These are phyloP conservation scores for Fraxinus angustifolia DNA, from an alignment of 305 asterid species.

Conservation along the genomic window DNA sequence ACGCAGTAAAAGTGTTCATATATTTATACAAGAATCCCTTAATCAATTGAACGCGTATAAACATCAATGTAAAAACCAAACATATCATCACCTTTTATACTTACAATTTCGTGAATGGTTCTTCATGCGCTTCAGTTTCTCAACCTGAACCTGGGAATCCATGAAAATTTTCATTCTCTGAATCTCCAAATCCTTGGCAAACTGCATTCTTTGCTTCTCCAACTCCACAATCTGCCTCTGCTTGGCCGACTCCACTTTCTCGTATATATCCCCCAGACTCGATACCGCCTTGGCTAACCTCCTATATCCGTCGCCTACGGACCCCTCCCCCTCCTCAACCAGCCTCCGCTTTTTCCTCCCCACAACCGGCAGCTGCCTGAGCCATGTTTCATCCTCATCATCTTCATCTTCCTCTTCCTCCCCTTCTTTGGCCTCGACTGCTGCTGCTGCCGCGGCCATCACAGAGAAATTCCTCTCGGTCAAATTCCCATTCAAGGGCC, in stretches of 20 bases:
- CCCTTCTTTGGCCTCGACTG: constrained; percentile 45
- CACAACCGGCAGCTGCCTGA: constrained; percentile 15
- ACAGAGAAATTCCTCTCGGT: constrained; percentile 65
- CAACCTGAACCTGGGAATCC: constrained; percentile 73
- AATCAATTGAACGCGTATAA: constrained; percentile 5
- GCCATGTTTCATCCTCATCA: constrained; percentile 33
- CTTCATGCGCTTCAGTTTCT: constrained; percentile 57
- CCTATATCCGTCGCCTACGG: constrained; percentile 40
- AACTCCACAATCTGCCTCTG: constrained; percentile 84
- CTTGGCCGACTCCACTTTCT: constrained; percentile 75
- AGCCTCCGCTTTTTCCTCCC: constrained; percentile 34
- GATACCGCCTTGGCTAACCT: constrained; percentile 67
- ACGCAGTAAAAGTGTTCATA: background rate
- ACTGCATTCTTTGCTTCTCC: constrained; percentile 89
- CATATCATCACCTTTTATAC: constrained; percentile 8
- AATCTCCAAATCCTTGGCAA: constrained; percentile 78
- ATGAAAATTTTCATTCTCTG: constrained; percentile 74
- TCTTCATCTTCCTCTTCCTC: constrained; percentile 26
- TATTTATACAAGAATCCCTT: background rate
- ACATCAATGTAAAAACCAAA: background rate
- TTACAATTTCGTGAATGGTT: constrained; percentile 47
- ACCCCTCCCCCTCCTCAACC: constrained; percentile 15
- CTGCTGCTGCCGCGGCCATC: constrained; percentile 74
- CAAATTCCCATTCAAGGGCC: constrained; percentile 45
- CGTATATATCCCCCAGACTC: constrained; percentile 56